A percentile compares a stretch with the other conserved stretches of the same genome.
Conservation (phyloP, 2,329 filamentous ascomycete genomes). For the Fusarium pseudocircinatum region DNA sequence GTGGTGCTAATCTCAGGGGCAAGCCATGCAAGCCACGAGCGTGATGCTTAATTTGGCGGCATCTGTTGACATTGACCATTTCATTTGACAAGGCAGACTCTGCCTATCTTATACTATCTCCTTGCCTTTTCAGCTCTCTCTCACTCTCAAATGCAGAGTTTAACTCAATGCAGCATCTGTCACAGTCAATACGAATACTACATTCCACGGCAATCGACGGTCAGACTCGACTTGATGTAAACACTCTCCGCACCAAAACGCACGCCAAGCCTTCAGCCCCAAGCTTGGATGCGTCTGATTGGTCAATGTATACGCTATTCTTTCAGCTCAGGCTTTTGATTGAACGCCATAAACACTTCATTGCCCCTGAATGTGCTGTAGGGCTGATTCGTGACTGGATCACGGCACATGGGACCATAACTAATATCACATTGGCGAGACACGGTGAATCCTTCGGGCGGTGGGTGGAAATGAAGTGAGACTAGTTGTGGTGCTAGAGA, state of each 20-base stretch:
- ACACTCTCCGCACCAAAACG: background rate
- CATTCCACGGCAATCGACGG: background rate
- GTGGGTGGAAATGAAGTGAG: slow-evolving; percentile 22
- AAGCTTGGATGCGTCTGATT: accelerated
- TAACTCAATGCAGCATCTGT: background rate
- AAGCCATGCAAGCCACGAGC: slow-evolving; percentile 1
- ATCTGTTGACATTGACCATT: background rate
- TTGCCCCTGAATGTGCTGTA: background rate
- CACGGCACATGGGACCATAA: background rate
- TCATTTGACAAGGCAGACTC: background rate
- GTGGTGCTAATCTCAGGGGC: slow-evolving; percentile 19
- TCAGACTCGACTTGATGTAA: background rate
- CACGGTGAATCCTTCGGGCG: background rate
- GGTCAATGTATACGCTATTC: accelerated
- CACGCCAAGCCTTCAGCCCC: background rate
- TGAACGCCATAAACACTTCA: background rate
- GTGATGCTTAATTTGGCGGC: background rate
- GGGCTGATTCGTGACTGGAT: slow-evolving; percentile 10
- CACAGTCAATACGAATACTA: background rate
- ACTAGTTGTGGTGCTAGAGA: background rate
- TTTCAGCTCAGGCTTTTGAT: background rate
- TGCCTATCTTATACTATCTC: too few relatives aligned
- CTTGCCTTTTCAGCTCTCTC: background rate
- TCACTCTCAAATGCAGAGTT: too few relatives aligned
- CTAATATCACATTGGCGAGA: background rate